These are phyloP conservation scores for Boletus calvinii DNA, from an alignment of 1,284 basidiomycete genomes.

Conservation along the genomic window DNA sequence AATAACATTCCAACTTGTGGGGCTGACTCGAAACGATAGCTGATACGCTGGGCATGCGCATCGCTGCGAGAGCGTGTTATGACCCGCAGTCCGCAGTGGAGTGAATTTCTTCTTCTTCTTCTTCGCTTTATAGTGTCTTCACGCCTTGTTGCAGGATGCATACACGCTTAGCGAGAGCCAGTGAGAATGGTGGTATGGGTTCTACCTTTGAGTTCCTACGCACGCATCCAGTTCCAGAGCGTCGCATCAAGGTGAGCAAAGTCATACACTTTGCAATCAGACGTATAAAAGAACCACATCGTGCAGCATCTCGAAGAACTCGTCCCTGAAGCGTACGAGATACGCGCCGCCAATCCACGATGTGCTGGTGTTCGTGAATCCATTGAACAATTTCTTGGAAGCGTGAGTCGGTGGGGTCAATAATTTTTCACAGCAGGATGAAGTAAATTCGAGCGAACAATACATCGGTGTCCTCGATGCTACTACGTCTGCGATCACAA, in stretches of 20 bases:
- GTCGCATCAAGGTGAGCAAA: slow-evolving; percentile 62
- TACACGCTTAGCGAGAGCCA: slow-evolving; percentile 54
- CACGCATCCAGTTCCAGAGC: slow-evolving; percentile 77
- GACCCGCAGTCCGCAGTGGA: slow-evolving; percentile 73
- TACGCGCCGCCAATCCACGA: slow-evolving; percentile 48
- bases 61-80: slow-evolving; percentile 80
- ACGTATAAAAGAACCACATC: background rate
- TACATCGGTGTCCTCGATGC: background rate
- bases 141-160: slow-evolving; percentile 57
- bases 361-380: slow-evolving; percentile 40
- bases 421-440: background rate
- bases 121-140: background rate
- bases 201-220: slow-evolving; percentile 50
- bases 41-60: slow-evolving; percentile 71
- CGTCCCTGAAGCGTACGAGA: slow-evolving; percentile 55
- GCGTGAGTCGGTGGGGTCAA: slow-evolving; percentile 22
- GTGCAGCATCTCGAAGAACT: slow-evolving; percentile 52
- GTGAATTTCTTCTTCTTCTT: slow-evolving; percentile 40
- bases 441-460: background rate
- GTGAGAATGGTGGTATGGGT: slow-evolving; percentile 37
- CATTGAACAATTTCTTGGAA: slow-evolving; percentile 24
- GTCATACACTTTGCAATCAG: background rate
- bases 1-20: background rate
- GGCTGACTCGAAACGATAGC: slow-evolving; percentile 42
- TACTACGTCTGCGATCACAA: background rate